phyloP scores from a whole-genome alignment of 371 early-diverging fungal genomes.

The Mortierella sp. region DNA sequence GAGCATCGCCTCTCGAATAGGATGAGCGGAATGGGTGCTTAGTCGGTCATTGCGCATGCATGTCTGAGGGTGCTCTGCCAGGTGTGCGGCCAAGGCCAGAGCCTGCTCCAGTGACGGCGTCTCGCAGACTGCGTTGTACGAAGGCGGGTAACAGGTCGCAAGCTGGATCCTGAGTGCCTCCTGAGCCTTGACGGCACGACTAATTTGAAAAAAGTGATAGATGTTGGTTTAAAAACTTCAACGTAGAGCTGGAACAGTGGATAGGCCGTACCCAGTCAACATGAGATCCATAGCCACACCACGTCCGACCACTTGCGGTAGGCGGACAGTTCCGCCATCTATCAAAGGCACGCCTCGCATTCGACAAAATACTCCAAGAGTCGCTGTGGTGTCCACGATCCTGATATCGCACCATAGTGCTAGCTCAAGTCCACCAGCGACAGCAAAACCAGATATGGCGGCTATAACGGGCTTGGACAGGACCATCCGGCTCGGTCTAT shows the following conservation, averaged over 20 bases:
- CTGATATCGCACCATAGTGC: slow-evolving; percentile 62
- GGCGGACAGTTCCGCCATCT: slow-evolving; percentile 56
- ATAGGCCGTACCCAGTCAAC: slow-evolving; percentile 44
- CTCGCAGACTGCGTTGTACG: slow-evolving; percentile 29
- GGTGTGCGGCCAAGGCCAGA: slow-evolving; percentile 30
- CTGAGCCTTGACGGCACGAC: slow-evolving; percentile 56
- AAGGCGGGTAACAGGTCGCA: slow-evolving; percentile 44
- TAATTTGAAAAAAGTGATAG: not conserved
- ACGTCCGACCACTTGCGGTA: slow-evolving; percentile 57
- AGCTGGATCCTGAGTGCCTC: slow-evolving; percentile 54
- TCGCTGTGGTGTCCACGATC: slow-evolving; percentile 53
- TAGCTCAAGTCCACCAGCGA: slow-evolving; percentile 60
- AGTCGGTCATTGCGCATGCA: slow-evolving; percentile 59
- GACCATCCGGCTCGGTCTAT: slow-evolving; percentile 56
- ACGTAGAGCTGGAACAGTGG: not conserved
- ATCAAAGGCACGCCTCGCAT: slow-evolving; percentile 58
- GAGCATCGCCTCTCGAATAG: slow-evolving; percentile 54
- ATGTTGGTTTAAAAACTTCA: not conserved
- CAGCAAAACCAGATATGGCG: slow-evolving; percentile 58
- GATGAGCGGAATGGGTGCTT: slow-evolving; percentile 38
- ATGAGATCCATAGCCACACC: slow-evolving; percentile 61
- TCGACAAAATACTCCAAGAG: slow-evolving; percentile 58
- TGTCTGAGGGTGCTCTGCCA: slow-evolving; percentile 57
- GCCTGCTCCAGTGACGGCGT: slow-evolving; percentile 53
- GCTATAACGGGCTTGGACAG: slow-evolving; percentile 60